Conservation (phyloP, 2,329 filamentous ascomycete species). For the Paracorniculantispora psalliotae region DNA sequence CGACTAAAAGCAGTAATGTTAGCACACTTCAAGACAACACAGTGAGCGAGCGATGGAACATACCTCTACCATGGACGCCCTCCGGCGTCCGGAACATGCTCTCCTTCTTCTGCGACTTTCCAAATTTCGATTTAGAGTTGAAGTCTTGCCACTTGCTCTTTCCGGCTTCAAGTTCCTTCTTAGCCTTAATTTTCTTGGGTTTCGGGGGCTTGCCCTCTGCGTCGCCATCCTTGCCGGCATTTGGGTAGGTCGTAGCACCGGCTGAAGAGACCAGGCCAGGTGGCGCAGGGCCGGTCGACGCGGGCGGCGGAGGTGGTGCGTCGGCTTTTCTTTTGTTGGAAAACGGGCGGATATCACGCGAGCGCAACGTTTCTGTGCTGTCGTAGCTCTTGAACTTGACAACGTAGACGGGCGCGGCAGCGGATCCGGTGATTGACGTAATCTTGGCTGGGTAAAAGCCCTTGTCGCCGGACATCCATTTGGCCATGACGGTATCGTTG, state of each 20-base stretch:
- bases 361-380: slow-evolving; percentile 73
- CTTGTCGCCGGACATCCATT: slow-evolving; percentile 86
- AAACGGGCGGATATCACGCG: slow-evolving; percentile 78
- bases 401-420: slow-evolving; percentile 84
- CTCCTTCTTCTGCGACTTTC: slow-evolving; percentile 70
- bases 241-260: slow-evolving; percentile 53
- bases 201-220: slow-evolving; percentile 65
- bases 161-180: slow-evolving; percentile 82
- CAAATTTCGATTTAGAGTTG: slow-evolving; percentile 68
- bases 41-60: slow-evolving; percentile 18
- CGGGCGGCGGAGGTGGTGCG: slow-evolving; percentile 51
- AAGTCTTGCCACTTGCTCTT: slow-evolving; percentile 97
- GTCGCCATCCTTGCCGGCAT: slow-evolving; percentile 58
- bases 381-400: slow-evolving; percentile 94
- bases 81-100: slow-evolving; percentile 97
- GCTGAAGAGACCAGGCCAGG: slow-evolving; percentile 48
- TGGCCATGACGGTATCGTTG: slow-evolving; percentile 85
- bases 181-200: slow-evolving; percentile 87
- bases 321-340: slow-evolving; percentile 84
- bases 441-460: slow-evolving; percentile 89
- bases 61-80: slow-evolving; percentile 80
- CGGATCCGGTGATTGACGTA: slow-evolving; percentile 87
- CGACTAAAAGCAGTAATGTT: slow-evolving; percentile 55
- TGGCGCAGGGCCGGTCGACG: slow-evolving; percentile 31
- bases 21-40: not conserved